Percentiles rank a stretch among this genome's conserved stretches.
Evolutionary conservation across 257 asterid genomes (phyloP).

Genomic region (Lantana camara): DNA sequence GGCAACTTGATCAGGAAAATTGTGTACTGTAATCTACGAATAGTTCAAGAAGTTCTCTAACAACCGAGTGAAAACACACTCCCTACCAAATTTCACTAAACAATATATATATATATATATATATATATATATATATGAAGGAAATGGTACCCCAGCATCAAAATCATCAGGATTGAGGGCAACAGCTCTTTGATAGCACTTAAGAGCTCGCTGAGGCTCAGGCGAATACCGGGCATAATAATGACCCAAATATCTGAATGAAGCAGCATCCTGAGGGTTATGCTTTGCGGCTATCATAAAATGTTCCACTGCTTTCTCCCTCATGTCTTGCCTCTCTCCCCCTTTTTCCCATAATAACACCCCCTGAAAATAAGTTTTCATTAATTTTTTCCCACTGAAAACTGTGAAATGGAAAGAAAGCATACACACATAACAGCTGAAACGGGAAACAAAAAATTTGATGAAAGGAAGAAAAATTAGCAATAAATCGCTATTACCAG

Average conservation of each 20-base stretch:
- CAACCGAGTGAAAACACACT: constrained; percentile 18
- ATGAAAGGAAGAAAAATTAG: constrained; percentile 1
- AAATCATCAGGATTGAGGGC: constrained; percentile 85
- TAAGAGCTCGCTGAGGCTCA: constrained; percentile 82
- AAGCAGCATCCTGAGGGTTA: constrained; percentile 72
- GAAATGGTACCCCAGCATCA: constrained; percentile 63
- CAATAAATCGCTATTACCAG: constrained; percentile 43
- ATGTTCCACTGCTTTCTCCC: constrained; percentile 75
- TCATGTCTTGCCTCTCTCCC: constrained; percentile 39
- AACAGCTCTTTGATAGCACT: constrained; percentile 92
- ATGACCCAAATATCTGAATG: constrained; percentile 88
- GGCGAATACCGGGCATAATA: constrained; percentile 57
- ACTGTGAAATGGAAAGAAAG: not conserved
- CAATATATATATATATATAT: not conserved
- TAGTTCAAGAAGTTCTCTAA: not conserved
- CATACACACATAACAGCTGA: not conserved
- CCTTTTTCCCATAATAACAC: constrained; percentile 74
- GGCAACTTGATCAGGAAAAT: not conserved
- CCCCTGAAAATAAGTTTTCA: constrained; percentile 48
- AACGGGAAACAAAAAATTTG: not conserved
- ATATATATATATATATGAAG: not conserved
- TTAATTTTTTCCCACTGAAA: no score
- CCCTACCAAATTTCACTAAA: constrained; percentile 10
- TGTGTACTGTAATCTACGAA: constrained; percentile 7
- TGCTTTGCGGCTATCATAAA: constrained; percentile 73